Evolutionary conservation across 352 stramenopile species (phyloP).

Genomic region (Phytophthora syringae): DNA sequence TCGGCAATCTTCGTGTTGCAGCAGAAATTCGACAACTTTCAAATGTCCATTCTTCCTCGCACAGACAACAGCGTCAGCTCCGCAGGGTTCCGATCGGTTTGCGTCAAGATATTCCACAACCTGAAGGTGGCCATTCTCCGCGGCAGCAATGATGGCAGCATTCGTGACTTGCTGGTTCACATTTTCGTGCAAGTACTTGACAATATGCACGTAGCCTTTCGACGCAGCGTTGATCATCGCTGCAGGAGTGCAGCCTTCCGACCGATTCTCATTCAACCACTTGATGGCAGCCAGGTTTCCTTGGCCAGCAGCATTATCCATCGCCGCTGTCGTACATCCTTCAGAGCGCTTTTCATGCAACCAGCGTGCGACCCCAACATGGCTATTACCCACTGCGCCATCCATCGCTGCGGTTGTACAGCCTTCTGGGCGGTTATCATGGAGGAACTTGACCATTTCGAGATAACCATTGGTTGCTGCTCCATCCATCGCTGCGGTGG

Average conservation of each 20-base stretch:
- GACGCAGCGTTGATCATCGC: slow-evolving; percentile 23
- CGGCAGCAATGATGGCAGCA: slow-evolving; percentile 12
- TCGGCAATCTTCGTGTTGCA: slow-evolving; percentile 15
- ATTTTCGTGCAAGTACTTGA: slow-evolving; percentile 27
- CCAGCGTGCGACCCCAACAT: slow-evolving; percentile 4
- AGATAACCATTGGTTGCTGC: slow-evolving; percentile 10
- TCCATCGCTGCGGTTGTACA: slow-evolving; percentile 30
- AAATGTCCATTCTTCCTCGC: slow-evolving; percentile 11
- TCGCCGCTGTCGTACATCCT: slow-evolving; percentile 26
- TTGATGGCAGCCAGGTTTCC: slow-evolving; percentile 10
- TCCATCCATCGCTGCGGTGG: slow-evolving; percentile 30
- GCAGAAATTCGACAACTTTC: neutral
- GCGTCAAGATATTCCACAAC: slow-evolving; percentile 22
- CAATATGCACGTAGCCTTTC: slow-evolving; percentile 26
- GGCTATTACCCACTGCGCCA: slow-evolving; percentile 13
- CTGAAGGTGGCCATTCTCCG: slow-evolving; percentile 19
- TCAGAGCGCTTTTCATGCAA: slow-evolving; percentile 20
- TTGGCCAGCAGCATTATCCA: slow-evolving; percentile 18
- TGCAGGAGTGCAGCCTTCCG: slow-evolving; percentile 20
- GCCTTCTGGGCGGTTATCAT: slow-evolving; percentile 18
- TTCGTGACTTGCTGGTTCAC: slow-evolving; percentile 14
- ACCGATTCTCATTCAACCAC: slow-evolving; percentile 23
- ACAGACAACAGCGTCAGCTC: slow-evolving; percentile 1
- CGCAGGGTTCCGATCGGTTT: slow-evolving; percentile 5
- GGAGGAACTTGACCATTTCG: slow-evolving; percentile 8